Evolutionary conservation across 805 yeast species (phyloP).

Genomic region (Sungouiella blattae): DNA sequence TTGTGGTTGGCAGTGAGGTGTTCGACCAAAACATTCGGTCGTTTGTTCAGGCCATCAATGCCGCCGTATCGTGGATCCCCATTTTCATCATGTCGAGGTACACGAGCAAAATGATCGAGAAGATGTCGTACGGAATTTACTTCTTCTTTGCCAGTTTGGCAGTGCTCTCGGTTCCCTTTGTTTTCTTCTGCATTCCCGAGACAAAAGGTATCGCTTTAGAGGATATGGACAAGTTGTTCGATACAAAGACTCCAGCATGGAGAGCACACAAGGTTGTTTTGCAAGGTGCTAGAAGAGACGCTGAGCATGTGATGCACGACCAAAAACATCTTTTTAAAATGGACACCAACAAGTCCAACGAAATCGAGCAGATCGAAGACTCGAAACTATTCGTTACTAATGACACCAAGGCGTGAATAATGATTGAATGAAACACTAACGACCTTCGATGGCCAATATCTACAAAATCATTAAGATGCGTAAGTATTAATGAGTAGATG

Average conservation of each 20-base stretch:
- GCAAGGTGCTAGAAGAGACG: conserved; percentile 12
- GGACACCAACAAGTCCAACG: conserved; percentile 20
- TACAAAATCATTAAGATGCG: not conserved
- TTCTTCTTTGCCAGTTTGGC: conserved; percentile 36
- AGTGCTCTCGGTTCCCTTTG: conserved; percentile 31
- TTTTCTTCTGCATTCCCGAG: conserved; percentile 36
- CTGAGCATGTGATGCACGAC: conserved; percentile 13
- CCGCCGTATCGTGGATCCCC: conserved; percentile 39
- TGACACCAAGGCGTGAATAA: not conserved
- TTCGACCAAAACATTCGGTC: conserved; percentile 40
- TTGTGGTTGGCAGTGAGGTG: conserved; percentile 37
- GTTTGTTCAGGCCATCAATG: conserved; percentile 38
- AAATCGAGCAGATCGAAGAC: conserved; percentile 18
- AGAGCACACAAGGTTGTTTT: conserved; percentile 20
- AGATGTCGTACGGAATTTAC: conserved; percentile 35
- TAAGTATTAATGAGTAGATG: not conserved
- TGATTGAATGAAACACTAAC: not conserved
- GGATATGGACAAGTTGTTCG: conserved; percentile 28
- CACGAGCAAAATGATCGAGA: conserved; percentile 31
- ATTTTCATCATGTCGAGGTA: conserved; percentile 35
- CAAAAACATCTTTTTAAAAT: conserved; percentile 16
- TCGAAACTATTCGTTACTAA: conserved; percentile 1
- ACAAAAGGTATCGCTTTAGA: conserved; percentile 37
- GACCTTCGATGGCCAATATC: not conserved
- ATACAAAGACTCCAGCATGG: conserved; percentile 18